Percentiles rank a stretch among this genome's conserved stretches.
Conservation (phyloP, 2,329 filamentous ascomycete species). For the Colletotrichum camelliae region DNA sequence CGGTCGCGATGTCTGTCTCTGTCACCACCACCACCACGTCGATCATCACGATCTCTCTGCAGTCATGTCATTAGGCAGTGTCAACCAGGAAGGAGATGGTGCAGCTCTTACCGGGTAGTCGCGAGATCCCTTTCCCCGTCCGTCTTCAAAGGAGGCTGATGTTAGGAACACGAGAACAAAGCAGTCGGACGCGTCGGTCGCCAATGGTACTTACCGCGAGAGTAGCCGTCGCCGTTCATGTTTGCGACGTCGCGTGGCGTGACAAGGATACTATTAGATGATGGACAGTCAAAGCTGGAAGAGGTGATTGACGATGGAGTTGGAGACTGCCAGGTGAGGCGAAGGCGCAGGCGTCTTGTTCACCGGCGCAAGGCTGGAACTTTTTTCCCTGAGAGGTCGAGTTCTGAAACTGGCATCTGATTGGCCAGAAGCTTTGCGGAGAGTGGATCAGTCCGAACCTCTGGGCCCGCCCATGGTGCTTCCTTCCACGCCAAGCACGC, state of each 20-base stretch:
- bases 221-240: constrained; percentile 26
- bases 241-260: constrained; percentile 6
- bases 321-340: constrained; percentile 12
- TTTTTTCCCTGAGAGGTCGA: constrained; percentile 21
- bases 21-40: constrained; percentile 33
- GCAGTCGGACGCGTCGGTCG: neutral
- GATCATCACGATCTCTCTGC: constrained; percentile 38
- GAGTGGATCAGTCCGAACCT: neutral
- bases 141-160: constrained; percentile 8
- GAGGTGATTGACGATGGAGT: neutral
- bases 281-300: constrained; percentile 1
- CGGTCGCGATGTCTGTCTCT: constrained; percentile 58
- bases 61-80: neutral
- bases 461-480: neutral
- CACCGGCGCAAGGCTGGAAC: constrained; percentile 23
- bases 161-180: constrained; percentile 6
- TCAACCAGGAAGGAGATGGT: neutral
- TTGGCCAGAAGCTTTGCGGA: neutral
- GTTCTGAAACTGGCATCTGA: constrained; percentile 6
- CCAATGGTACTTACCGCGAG: constrained; percentile 19
- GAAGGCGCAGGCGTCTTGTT: constrained; percentile 6
- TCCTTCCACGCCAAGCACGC: neutral
- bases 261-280: constrained; percentile 1
- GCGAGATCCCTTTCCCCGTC: constrained; percentile 22
- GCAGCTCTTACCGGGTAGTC: constrained; percentile 21